Evolutionary conservation across 495 filamentous ascomycete species (phyloP), one percentile per base, ranked within the genome.

Genomic region (Lasiosphaeria miniovina): DNA sequence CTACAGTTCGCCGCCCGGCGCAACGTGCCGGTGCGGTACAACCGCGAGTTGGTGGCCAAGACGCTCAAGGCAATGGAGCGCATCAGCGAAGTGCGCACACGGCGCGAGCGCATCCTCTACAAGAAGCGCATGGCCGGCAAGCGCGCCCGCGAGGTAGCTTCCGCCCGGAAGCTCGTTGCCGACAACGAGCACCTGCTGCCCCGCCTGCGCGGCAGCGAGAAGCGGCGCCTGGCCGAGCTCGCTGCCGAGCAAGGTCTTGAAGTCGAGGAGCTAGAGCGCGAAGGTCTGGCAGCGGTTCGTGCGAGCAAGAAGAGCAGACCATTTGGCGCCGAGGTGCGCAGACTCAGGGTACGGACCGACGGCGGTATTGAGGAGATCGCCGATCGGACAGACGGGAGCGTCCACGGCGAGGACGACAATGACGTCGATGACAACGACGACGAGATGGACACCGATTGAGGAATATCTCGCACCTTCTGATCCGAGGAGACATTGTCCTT

Each of bases 11-110:
- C 91, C 56, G 86, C 88, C 57, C 90, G 91, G 65, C 89, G 95
- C 77, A 96, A 98, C 81, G 84, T 96, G 54, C 94, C 94, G 65
- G 84, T 94, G 58, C 90, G 91, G 68, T 98, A 98, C 87, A 87
- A 96, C 82, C 87, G 94, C 72, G 89, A 96, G 59, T 83, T 94
- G 53, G 87, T 96, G 34, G 84, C 85, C 56, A 89, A 86, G 65
- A 98, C 94, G 12, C 82, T 98, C 73, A 85, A 86, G 62, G 93
- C 93, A 56, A 98, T 98, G 90, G 80, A 90, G 76, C 85, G 94
- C 57, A 87, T 98, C 63, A 78, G 83, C 69, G 92, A 98, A 80
- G 95, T 98, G 73, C 83, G 91, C 49, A 73, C 81, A 53, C 83
- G 86, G 68, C 82, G 94, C 66, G 93, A 98, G 82, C 81, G 90